Evolutionary conservation across 192 early-diverging fungal species (phyloP).

Genomic region (Coemansia sp.): DNA sequence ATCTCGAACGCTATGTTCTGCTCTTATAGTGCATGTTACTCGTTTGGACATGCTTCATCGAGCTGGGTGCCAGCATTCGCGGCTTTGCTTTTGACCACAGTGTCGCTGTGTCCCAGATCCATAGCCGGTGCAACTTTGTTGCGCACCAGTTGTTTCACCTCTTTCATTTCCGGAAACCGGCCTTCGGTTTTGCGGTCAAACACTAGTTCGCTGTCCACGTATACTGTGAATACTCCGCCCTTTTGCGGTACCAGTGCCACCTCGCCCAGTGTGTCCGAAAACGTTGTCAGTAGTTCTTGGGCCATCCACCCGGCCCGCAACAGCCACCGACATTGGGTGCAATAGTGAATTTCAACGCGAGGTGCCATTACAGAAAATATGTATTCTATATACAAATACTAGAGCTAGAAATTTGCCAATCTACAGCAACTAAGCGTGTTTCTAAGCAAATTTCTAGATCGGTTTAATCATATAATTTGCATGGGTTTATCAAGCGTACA

Average conservation of each 20-base stretch:
- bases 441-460: neutral
- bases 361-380: conserved; percentile 12
- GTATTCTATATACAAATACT: neutral
- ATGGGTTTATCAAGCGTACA: neutral
- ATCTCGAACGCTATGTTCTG: too few relatives aligned
- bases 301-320: conserved; percentile 67
- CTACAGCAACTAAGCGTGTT: neutral
- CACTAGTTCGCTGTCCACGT: conserved; percentile 38
- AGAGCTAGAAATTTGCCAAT: neutral
- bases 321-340: conserved; percentile 61
- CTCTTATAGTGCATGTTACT: neutral
- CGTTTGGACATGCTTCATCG: neutral
- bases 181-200: conserved; percentile 68
- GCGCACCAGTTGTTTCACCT: conserved; percentile 69
- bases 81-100: conserved; percentile 53
- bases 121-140: conserved; percentile 65
- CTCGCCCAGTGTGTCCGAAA: conserved; percentile 63
- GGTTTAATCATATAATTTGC: neutral
- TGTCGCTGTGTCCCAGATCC: conserved; percentile 69
- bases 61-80: neutral
- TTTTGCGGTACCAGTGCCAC: conserved; percentile 66
- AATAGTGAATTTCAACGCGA: conserved; percentile 56
- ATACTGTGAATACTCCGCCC: conserved; percentile 36
- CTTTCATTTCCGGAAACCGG: conserved; percentile 75
- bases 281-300: conserved; percentile 70